Conservation (phyloP, 306 rosid species). For the Malus orientalis region DNA sequence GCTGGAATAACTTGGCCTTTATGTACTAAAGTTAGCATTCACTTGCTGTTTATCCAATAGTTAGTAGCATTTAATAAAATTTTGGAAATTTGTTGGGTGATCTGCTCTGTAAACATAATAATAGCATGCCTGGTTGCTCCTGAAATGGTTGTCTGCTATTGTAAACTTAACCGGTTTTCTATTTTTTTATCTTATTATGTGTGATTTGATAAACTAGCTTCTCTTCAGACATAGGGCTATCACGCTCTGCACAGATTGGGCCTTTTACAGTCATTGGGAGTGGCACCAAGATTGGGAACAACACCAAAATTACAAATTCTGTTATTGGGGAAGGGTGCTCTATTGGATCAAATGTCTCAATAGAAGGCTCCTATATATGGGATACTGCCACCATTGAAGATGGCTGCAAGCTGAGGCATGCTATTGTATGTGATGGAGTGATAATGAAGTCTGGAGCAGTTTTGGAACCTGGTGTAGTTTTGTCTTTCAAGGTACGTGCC, state of each 20-base stretch:
- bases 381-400: slow-evolving; percentile 77
- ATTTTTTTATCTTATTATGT: slow-evolving; percentile 1
- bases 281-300: slow-evolving; percentile 70
- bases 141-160: neutral
- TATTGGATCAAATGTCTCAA: slow-evolving; percentile 72
- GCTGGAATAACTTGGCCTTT: neutral
- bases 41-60: neutral
- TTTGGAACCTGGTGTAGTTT: slow-evolving; percentile 77
- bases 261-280: slow-evolving; percentile 79
- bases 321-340: slow-evolving; percentile 80
- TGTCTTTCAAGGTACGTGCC: slow-evolving; percentile 80
- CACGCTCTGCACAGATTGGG: slow-evolving; percentile 78
- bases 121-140: neutral
- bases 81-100: neutral
- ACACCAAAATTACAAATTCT: slow-evolving; percentile 61
- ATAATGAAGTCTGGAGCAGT: slow-evolving; percentile 62
- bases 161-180: neutral
- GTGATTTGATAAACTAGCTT: slow-evolving; percentile 21
- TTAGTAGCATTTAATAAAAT: neutral
- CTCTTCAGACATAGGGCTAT: slow-evolving; percentile 59
- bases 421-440: slow-evolving; percentile 90
- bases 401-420: slow-evolving; percentile 78
- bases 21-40: neutral
- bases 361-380: slow-evolving; percentile 92
- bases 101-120: neutral